Evolutionary conservation across 192 early-diverging fungal genomes (phyloP).

Genomic region (Umbelopsis isabellina): DNA sequence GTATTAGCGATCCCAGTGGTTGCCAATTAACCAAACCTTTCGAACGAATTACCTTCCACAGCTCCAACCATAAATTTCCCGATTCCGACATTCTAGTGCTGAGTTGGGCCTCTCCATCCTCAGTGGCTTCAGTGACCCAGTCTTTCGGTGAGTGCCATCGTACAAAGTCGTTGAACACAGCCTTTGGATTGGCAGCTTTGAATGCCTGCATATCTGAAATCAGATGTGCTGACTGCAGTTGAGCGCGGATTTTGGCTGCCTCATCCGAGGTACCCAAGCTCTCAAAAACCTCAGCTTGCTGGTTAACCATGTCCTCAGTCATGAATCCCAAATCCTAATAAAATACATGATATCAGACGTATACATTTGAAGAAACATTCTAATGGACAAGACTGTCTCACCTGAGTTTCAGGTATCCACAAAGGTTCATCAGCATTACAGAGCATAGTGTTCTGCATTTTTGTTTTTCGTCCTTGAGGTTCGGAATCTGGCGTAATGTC

Average conservation of each 20-base stretch:
- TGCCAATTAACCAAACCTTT: background rate
- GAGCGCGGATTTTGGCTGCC: slow-evolving; percentile 72
- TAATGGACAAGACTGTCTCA: slow-evolving; percentile 22
- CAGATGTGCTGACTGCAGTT: slow-evolving; percentile 74
- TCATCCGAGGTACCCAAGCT: slow-evolving; percentile 73
- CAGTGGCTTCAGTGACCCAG: slow-evolving; percentile 71
- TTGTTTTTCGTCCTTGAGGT: slow-evolving; percentile 55
- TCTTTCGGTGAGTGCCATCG: slow-evolving; percentile 96
- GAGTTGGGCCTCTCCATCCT: slow-evolving; percentile 46
- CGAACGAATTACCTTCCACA: slow-evolving; percentile 66
- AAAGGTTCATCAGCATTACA: slow-evolving; percentile 63
- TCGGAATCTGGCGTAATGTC: slow-evolving; percentile 44
- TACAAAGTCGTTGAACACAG: slow-evolving; percentile 84
- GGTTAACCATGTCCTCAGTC: slow-evolving; percentile 88
- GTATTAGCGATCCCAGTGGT: background rate
- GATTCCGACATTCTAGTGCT: slow-evolving; percentile 82
- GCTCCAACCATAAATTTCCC: slow-evolving; percentile 85
- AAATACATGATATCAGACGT: background rate
- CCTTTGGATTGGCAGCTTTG: slow-evolving; percentile 90
- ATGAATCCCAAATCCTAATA: slow-evolving; percentile 71
- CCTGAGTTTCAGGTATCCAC: slow-evolving; percentile 72
- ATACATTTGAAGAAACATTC: background rate
- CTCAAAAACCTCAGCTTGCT: slow-evolving; percentile 80
- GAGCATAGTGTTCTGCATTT: slow-evolving; percentile 49
- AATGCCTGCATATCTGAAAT: slow-evolving; percentile 87